phyloP scores from a whole-genome alignment of 805 yeast genomes.

The Ogataea saltuana region DNA sequence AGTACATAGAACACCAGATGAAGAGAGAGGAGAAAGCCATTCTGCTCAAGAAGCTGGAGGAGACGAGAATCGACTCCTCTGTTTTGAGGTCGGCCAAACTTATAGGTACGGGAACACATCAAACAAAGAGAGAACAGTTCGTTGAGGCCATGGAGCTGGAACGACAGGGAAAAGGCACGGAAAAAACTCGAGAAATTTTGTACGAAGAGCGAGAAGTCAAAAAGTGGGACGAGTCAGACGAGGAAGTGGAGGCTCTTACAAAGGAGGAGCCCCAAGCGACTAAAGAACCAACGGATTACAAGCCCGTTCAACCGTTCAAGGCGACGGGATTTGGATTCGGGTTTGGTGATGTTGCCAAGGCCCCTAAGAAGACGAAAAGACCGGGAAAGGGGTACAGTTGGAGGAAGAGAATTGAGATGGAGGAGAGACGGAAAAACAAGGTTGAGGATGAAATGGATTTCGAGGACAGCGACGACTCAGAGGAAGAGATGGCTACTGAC shows the following conservation, averaged over 20 bases:
- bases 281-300: slow-evolving; percentile 36
- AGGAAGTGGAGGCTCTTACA: slow-evolving; percentile 5
- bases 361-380: slow-evolving; percentile 46
- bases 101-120: slow-evolving; percentile 66
- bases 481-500: slow-evolving; percentile 30
- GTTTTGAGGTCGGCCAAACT: slow-evolving; percentile 70
- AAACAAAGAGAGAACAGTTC: slow-evolving; percentile 66
- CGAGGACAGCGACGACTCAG: slow-evolving; percentile 29
- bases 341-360: slow-evolving; percentile 50
- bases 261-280: slow-evolving; percentile 30
- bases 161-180: slow-evolving; percentile 68
- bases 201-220: slow-evolving; percentile 68
- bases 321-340: slow-evolving; percentile 43
- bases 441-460: slow-evolving; percentile 26
- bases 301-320: slow-evolving; percentile 69
- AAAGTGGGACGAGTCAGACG: slow-evolving; percentile 54
- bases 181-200: slow-evolving; percentile 56
- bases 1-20: slow-evolving; percentile 88
- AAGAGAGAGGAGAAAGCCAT: slow-evolving; percentile 85
- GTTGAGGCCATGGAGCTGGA: slow-evolving; percentile 76
- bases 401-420: slow-evolving; percentile 52
- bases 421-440: slow-evolving; percentile 31
- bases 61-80: slow-evolving; percentile 69
- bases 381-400: slow-evolving; percentile 67
- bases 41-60: slow-evolving; percentile 69